Percentiles rank a stretch among this genome's conserved stretches.
Evolutionary conservation across 129 eudicot species (phyloP).

Genomic region (Lactuca sativa): DNA sequence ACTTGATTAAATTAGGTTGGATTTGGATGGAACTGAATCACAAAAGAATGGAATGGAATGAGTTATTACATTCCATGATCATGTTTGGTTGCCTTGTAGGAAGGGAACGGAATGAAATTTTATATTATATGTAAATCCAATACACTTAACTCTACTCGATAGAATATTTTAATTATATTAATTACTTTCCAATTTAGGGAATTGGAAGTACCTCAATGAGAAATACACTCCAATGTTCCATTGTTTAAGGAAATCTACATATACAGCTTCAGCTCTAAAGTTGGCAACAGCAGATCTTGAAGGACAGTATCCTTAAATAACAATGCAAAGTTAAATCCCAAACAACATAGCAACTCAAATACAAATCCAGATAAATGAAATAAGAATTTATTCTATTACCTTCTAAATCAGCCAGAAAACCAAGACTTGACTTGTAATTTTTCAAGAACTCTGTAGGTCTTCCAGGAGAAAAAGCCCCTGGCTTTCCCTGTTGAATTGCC

Average conservation of each 20-base stretch:
- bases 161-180: too few relatives aligned
- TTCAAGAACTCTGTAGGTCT: constrained; percentile 85
- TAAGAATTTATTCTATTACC: constrained; percentile 37
- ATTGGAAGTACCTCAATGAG: constrained; percentile 64
- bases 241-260: constrained; percentile 85
- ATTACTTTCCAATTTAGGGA: neutral
- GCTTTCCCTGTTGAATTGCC: constrained; percentile 87
- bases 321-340: constrained; percentile 17
- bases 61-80: too few relatives aligned
- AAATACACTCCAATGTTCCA: constrained; percentile 98
- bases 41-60: too few relatives aligned
- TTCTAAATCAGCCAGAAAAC: constrained; percentile 82
- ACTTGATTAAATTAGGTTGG: too few relatives aligned
- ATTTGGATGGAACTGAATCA: too few relatives aligned
- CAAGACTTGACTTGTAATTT: constrained; percentile 85
- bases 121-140: too few relatives aligned
- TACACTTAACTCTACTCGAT: too few relatives aligned
- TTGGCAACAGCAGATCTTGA: constrained; percentile 76
- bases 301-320: constrained; percentile 70
- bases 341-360: neutral
- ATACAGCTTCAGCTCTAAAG: constrained; percentile 78
- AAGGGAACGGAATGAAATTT: too few relatives aligned
- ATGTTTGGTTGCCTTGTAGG: too few relatives aligned
- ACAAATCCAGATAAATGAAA: constrained; percentile 11
- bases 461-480: constrained; percentile 97